Percentiles rank a stretch among this genome's conserved stretches.
phyloP scores from a whole-genome alignment of 176 grass and related monocot genomes.

The Canna indica region DNA sequence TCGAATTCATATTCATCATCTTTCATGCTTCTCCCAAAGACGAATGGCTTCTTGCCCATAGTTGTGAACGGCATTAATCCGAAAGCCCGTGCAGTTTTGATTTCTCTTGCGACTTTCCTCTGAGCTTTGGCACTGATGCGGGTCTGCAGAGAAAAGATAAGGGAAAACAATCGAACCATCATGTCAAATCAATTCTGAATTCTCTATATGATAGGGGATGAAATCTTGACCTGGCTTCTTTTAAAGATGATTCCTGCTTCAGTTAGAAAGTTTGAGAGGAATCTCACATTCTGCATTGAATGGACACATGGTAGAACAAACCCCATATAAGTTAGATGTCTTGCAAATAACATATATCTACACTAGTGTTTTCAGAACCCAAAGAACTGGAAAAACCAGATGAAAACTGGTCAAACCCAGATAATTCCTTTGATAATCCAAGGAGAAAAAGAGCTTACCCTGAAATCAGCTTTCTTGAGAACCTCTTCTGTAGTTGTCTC shows the following conservation, averaged over 20 bases:
- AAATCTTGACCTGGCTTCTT: constrained; percentile 61
- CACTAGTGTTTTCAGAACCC: no score
- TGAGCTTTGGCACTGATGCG: constrained; percentile 91
- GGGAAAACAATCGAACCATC: not conserved
- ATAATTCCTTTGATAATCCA: not conserved
- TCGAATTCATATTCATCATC: constrained; percentile 12
- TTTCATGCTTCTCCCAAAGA: constrained; percentile 58
- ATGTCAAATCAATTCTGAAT: not conserved
- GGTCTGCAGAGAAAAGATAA: constrained; percentile 38
- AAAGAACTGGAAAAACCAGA: no score
- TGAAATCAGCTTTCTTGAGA: constrained; percentile 90
- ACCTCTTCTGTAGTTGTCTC: constrained; percentile 65
- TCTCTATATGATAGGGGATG: not conserved
- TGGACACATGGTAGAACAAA: constrained; percentile 23
- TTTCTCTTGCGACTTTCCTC: constrained; percentile 83
- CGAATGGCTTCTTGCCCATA: constrained; percentile 76
- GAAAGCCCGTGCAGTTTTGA: constrained; percentile 72
- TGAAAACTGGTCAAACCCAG: no score
- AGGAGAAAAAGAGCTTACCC: constrained; percentile 30
- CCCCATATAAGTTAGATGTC: not conserved
- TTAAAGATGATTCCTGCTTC: constrained; percentile 95
- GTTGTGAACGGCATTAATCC: constrained; percentile 88
- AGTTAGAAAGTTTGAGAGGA: constrained; percentile 75
- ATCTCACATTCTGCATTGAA: constrained; percentile 80
- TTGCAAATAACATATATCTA: no score